Evolutionary conservation across 768 basidiomycete genomes (phyloP).

Genomic region (Heimioporus sp.): DNA sequence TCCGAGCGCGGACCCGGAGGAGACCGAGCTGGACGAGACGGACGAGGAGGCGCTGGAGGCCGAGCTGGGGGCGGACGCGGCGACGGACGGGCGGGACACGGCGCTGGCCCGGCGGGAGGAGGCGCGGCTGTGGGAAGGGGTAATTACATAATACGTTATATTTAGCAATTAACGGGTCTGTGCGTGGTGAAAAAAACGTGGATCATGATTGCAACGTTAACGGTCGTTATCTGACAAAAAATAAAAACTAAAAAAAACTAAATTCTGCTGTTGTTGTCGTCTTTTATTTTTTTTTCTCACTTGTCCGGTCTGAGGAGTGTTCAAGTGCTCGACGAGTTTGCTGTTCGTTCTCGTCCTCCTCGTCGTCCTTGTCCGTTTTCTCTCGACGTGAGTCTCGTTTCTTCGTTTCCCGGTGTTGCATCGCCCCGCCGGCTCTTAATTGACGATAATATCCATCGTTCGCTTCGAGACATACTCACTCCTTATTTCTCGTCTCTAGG

Average conservation of each 20-base stretch:
- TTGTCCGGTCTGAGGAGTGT: slow-evolving; percentile 21
- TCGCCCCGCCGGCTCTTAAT: background rate
- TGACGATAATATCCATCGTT: background rate
- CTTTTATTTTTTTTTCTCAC: slow-evolving; percentile 19
- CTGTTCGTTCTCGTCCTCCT: background rate
- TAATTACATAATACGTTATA: slow-evolving; percentile 7
- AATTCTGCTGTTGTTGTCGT: slow-evolving; percentile 14
- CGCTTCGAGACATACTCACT: slow-evolving; percentile 6
- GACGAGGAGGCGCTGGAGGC: slow-evolving; percentile 35
- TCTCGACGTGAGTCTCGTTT: slow-evolving; percentile 24
- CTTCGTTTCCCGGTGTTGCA: background rate
- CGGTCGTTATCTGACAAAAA: slow-evolving; percentile 10
- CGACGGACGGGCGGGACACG: slow-evolving; percentile 35
- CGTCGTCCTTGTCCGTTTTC: slow-evolving; percentile 15
- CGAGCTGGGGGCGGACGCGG: slow-evolving; percentile 44
- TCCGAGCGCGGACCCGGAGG: slow-evolving; percentile 21
- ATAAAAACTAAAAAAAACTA: background rate
- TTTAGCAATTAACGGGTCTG: slow-evolving; percentile 19
- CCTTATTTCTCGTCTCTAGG: slow-evolving; percentile 9
- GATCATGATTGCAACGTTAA: slow-evolving; percentile 6
- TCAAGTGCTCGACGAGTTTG: slow-evolving; percentile 16
- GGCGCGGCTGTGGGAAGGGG: slow-evolving; percentile 22
- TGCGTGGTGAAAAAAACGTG: slow-evolving; percentile 25
- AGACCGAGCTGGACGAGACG: slow-evolving; percentile 30
- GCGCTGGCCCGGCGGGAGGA: background rate